These are phyloP conservation scores for Echinochloa phyllopogon DNA, from an alignment of 176 grass and related monocot species.

Conservation along the genomic window DNA sequence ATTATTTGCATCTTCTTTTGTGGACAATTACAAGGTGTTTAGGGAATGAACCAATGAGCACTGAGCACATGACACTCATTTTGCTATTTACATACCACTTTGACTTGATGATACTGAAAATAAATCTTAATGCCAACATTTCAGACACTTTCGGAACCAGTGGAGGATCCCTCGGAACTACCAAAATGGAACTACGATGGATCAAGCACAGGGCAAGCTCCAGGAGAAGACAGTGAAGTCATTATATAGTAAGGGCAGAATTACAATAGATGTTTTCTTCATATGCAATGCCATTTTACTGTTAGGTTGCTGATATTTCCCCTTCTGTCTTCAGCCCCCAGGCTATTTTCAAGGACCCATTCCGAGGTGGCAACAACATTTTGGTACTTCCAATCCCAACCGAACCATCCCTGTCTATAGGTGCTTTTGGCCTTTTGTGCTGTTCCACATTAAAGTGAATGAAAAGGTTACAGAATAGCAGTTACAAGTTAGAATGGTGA, in stretches of 20 bases:
- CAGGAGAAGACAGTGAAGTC: conserved; percentile 98
- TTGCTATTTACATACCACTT: background rate
- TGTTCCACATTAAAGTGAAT: background rate
- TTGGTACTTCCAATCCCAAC: conserved; percentile 54
- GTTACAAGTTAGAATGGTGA: background rate
- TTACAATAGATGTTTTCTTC: background rate
- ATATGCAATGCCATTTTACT: background rate
- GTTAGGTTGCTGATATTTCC: conserved; percentile 18
- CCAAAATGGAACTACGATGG: conserved; percentile 99
- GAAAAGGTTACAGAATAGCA: background rate
- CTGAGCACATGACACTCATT: background rate
- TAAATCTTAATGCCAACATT: conserved; percentile 3
- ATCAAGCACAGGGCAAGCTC: conserved; percentile 98
- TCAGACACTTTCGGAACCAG: conserved; percentile 78
- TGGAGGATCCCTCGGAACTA: conserved; percentile 90
- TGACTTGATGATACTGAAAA: background rate
- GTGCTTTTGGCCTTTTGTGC: background rate
- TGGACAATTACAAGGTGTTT: background rate
- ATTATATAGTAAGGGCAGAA: conserved; percentile 83
- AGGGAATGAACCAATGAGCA: conserved; percentile 3
- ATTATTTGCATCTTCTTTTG: background rate
- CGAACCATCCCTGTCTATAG: background rate
- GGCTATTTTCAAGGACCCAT: conserved; percentile 97
- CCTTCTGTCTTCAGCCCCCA: conserved; percentile 66
- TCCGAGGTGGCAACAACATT: conserved; percentile 96